Base-by-base conservation (phyloP, 1,284 basidiomycete species). In the Puccinia sorghi region DNA sequence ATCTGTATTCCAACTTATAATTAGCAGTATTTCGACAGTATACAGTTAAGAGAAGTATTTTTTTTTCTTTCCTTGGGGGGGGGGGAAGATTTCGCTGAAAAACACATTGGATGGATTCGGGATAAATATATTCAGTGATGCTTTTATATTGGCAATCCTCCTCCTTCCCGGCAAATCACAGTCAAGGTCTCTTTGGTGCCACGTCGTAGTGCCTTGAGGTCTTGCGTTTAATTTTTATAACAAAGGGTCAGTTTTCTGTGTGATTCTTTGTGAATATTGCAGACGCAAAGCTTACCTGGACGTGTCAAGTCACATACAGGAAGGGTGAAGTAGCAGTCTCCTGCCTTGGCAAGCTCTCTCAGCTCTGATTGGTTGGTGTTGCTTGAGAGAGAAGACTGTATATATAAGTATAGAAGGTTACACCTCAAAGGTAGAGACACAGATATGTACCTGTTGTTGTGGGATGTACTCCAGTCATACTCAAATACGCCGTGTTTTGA, bases 401-500 rank as follows among this genome's bases (percentile, higher is more conserved):
- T n/a, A n/a, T n/a, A n/a, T n/a, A n/a, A n/a, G n/a, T n/a, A n/a
- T n/a, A n/a, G n/a, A n/a, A n/a, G n/a, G n/a, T n/a, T n/a, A n/a
- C n/a, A n/a, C n/a, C n/a, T n/a, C n/a, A n/a, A n/a, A n/a, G n/a
- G n/a, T n/a, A n/a, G n/a, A n/a, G n/a, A n/a, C n/a, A n/a, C n/a
- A 66, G 25, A 27, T 6, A 69, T 56, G 46, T 72, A 79, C 76
- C 57, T 59, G 46, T 41, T 79, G 39, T 43, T 59, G n/a, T 32
- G 59, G n/a, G 37, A 56, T 57, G 59, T 25, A 43, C 59, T 63
- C 59, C 37, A 46, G 66, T 79, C 69, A 46, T 79, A 79, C 52
- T 79, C 76, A 79, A 79, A 79, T n/a, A 72, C 69, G 9, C 76
- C 76, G 32, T 79, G 48, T 41, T 57, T 79, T 54, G 46, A 50